Evolutionary conservation across 1,284 basidiomycete species (phyloP).

Genomic region (Heliocybe sulcata): DNA sequence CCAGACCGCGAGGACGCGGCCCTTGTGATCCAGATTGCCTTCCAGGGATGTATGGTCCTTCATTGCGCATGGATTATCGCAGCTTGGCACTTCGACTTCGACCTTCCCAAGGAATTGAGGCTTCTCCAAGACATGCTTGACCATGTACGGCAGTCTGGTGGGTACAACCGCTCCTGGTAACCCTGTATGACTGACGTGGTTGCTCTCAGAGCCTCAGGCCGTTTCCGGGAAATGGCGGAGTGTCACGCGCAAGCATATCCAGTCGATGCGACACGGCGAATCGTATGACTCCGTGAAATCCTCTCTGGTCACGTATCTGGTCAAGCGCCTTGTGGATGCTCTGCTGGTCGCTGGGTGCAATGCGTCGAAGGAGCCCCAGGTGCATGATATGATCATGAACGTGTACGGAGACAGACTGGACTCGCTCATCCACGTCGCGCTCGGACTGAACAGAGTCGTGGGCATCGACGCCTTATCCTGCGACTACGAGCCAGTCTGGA

Average conservation of each 20-base stretch:
- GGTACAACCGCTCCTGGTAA: neutral
- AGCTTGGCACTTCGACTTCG: neutral
- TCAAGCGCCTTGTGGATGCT: neutral
- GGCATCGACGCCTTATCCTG: neutral
- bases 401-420: neutral
- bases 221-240: neutral
- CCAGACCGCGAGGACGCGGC: neutral
- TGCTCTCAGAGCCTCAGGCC: neutral
- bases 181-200: neutral
- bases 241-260: neutral
- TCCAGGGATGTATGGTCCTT: neutral
- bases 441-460: neutral
- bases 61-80: neutral
- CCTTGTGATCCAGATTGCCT: neutral
- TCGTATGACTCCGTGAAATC: neutral
- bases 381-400: neutral
- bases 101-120: neutral
- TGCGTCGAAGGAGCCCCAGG: neutral
- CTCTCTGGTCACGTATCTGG: neutral
- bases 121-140: neutral
- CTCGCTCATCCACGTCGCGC: neutral
- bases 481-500: neutral
- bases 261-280: neutral
- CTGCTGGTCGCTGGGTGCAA: neutral
- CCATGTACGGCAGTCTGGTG: neutral